Evolutionary conservation across 306 rosid species (phyloP).

Genomic region (Quercus bicolor): DNA sequence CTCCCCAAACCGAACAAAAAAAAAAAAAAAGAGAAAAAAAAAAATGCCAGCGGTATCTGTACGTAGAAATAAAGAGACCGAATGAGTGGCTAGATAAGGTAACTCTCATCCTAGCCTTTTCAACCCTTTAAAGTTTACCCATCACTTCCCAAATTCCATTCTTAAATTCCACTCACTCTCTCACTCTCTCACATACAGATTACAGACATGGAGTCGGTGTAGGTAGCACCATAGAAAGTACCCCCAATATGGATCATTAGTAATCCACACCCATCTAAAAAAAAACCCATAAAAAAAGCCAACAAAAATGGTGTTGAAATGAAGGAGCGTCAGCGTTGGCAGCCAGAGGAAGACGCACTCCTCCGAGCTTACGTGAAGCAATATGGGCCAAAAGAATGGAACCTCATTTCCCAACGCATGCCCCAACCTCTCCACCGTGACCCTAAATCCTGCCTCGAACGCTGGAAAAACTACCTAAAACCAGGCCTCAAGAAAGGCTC

Average conservation of each 20-base stretch:
- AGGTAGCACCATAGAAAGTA: no score
- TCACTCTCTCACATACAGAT: not conserved
- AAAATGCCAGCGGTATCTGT: not conserved
- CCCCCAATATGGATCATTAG: not conserved
- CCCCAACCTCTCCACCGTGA: constrained; percentile 42
- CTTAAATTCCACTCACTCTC: not conserved
- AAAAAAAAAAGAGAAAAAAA: no score
- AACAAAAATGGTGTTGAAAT: constrained; percentile 18
- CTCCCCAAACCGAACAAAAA: no score
- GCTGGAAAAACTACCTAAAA: constrained; percentile 49
- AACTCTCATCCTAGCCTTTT: not conserved
- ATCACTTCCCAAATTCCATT: not conserved
- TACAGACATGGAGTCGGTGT: not conserved
- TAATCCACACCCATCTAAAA: not conserved
- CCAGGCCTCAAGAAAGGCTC: constrained; percentile 54
- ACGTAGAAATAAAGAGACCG: not conserved
- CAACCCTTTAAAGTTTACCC: not conserved
- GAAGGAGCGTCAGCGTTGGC: constrained; percentile 63
- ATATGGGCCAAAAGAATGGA: constrained; percentile 46
- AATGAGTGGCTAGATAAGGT: not conserved
- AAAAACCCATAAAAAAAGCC: not conserved
- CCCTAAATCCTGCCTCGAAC: constrained; percentile 52
- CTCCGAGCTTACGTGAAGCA: constrained; percentile 52
- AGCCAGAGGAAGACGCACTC: constrained; percentile 54
- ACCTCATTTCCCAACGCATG: constrained; percentile 40